Evolutionary conservation across 2,329 filamentous ascomycete species (phyloP), one percentile per base, ranked within the genome.

Genomic region (Leptographium radiaticola): DNA sequence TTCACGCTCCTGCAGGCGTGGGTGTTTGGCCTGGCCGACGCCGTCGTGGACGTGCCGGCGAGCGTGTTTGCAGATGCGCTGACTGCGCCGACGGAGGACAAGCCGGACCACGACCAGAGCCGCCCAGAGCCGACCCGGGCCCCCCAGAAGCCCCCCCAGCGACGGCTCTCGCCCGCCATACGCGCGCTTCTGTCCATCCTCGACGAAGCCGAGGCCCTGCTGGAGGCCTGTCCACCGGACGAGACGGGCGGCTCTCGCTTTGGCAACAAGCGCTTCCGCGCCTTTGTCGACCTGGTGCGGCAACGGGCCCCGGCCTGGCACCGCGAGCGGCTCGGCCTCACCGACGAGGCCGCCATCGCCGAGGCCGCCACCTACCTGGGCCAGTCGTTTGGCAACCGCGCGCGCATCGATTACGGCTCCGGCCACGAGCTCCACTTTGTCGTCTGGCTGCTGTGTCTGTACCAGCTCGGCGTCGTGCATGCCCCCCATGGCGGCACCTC

Each of bases 381-480:
- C 58, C 80, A 95, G 63, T 84, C 87, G 0, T 90, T 97, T 59
- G 93, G 93, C 47, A 95, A 95, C 65, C 79, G 84, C 46, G 79
- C 80, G 51, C 81, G 91, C 43, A 93, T 98, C 63, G 93, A 98
- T 71, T 98, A 98, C 67, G 93, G 93, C 51, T 96, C 89, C 0
- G 93, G 93, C 2, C 93, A 98, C 68, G 93, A 98, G 71, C 79
- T 98, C 58, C 97, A 98, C 73, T 97, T 98, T 70, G 76, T 91
- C 67, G 85, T 95, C 65, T 98, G 91, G 90, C 78, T 97, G 39
- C 79, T 98, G n/a, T 95, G 89, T 64, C 81, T 98, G 0, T 88
- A 93, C 66, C 86, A 91, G 64, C 75, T 96, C 16, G 73, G 75
- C 12, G 68, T 88, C 20, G 66, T 97, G 39, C 70, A 76, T 1